phyloP scores from a whole-genome alignment of 495 filamentous ascomycete genomes.

The Aspergillus kassunensis region DNA sequence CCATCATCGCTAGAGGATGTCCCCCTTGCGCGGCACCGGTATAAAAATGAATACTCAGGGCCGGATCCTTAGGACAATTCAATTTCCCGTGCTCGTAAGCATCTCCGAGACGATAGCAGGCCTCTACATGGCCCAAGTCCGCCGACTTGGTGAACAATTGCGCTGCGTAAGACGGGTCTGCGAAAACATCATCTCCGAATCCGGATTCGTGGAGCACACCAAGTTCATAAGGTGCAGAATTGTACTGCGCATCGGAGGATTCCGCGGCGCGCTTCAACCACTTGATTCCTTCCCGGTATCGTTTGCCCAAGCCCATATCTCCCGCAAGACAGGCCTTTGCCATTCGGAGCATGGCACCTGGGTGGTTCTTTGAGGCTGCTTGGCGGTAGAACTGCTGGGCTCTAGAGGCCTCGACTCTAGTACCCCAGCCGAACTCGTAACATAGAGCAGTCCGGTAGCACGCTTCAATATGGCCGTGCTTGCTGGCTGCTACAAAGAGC shows the following conservation, averaged over 20 bases:
- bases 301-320: slow-evolving; percentile 77
- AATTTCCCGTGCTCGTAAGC: slow-evolving; percentile 93
- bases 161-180: slow-evolving; percentile 83
- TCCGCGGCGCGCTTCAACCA: slow-evolving; percentile 95
- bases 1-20: slow-evolving; percentile 94
- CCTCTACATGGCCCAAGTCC: slow-evolving; percentile 82
- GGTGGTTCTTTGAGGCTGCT: slow-evolving; percentile 88
- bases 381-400: slow-evolving; percentile 91
- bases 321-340: slow-evolving; percentile 85
- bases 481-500: slow-evolving; percentile 88
- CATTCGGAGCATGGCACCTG: slow-evolving; percentile 88
- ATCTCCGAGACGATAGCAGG: slow-evolving; percentile 84
- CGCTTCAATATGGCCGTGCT: slow-evolving; percentile 96
- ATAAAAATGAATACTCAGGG: slow-evolving; percentile 95
- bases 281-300: slow-evolving; percentile 90
- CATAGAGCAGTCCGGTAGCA: slow-evolving; percentile 90
- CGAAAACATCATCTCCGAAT: slow-evolving; percentile 88
- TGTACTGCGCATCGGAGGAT: slow-evolving; percentile 85
- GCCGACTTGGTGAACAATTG: slow-evolving; percentile 94
- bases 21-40: slow-evolving; percentile 82
- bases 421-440: slow-evolving; percentile 98
- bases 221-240: slow-evolving; percentile 86
- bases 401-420: slow-evolving; percentile 78
- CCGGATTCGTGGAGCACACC: slow-evolving; percentile 83
- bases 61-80: slow-evolving; percentile 83